phyloP scores from a whole-genome alignment of 2,329 filamentous ascomycete species.

The Akanthomyces lecanii region DNA sequence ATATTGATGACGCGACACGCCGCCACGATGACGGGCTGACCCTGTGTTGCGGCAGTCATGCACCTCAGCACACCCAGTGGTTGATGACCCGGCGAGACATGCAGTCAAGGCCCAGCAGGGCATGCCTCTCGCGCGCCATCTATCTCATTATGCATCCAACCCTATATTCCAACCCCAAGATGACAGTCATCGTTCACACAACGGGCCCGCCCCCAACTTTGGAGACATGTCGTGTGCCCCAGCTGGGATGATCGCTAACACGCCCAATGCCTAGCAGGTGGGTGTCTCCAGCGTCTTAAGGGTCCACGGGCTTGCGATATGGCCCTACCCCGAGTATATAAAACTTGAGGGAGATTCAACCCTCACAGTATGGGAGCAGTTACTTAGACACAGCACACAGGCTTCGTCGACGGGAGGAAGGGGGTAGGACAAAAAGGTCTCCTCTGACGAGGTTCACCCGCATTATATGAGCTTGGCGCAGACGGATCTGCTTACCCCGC shows the following conservation, averaged over 20 bases:
- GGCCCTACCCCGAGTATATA: too few relatives aligned
- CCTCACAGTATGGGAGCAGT: too few relatives aligned
- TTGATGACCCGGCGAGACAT: conserved; percentile 1
- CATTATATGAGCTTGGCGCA: too few relatives aligned
- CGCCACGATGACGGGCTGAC: neutral
- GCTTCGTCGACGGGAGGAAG: too few relatives aligned
- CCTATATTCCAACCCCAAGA: neutral
- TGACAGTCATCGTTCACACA: neutral
- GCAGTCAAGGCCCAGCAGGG: neutral
- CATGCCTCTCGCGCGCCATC: neutral
- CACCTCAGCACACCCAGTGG: neutral
- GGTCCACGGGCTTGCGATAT: neutral
- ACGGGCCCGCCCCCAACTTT: too few relatives aligned
- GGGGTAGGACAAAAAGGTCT: too few relatives aligned
- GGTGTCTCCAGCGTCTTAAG: too few relatives aligned
- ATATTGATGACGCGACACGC: neutral
- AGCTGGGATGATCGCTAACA: neutral
- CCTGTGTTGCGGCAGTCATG: neutral
- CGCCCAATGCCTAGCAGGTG: too few relatives aligned
- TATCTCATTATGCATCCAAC: neutral
- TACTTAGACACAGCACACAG: too few relatives aligned
- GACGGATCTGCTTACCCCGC: too few relatives aligned
- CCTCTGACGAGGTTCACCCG: too few relatives aligned
- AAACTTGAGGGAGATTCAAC: too few relatives aligned
- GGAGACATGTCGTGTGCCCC: neutral